Evolutionary conservation across 805 yeast genomes (phyloP), one percentile per base, ranked within the genome.

Genomic region (Lipomyces japonicus): DNA sequence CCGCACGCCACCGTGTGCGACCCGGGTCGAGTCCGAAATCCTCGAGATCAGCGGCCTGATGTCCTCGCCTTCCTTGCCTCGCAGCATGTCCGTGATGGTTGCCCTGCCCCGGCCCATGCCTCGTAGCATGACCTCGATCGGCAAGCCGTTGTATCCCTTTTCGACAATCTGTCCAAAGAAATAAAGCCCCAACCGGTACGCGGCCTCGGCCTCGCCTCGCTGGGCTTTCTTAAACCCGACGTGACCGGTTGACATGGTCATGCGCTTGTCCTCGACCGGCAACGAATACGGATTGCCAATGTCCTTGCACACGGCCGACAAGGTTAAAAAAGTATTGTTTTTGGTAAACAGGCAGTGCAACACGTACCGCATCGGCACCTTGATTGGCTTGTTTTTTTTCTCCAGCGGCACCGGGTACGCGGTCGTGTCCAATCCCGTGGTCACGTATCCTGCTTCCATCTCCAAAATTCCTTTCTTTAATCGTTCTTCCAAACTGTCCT

Each of bases 1-100:
- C 62, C 93, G 80, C 41, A 79, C 83, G 75, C 97, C 97, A 75
- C 98, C 98, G 63, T 87, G 87, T 69, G 86, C 84, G 73, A 91
- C 75, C 50, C 78, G 78, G 4, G 98, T 88, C 58, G 77, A 75
- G 63, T 91, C 97, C 42, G 84, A 76, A 28, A 91, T 71, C 62
- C 89, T 79, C 30, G 77, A 76, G 34, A 93, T 77, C 47, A 77
- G 73, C n/a, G 76, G 75, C 64, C 87, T 78, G 35, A 93, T 73
- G 28, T 73, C 68, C 37, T 75, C 69, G 46, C 97, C 97, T 72
- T 91, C 97, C 65, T 85, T 86, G 61, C 97, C 96, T 61, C 79
- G 79, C 58, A 91, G 75, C 1, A 95, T 95, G 46, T 81, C 82
- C 48, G 81, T 71, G 59, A 93, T 90, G 1, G 95, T 96, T 54